Evolutionary conservation across 2,329 filamentous ascomycete genomes (phyloP).

Genomic region (Periconia digitata): DNA sequence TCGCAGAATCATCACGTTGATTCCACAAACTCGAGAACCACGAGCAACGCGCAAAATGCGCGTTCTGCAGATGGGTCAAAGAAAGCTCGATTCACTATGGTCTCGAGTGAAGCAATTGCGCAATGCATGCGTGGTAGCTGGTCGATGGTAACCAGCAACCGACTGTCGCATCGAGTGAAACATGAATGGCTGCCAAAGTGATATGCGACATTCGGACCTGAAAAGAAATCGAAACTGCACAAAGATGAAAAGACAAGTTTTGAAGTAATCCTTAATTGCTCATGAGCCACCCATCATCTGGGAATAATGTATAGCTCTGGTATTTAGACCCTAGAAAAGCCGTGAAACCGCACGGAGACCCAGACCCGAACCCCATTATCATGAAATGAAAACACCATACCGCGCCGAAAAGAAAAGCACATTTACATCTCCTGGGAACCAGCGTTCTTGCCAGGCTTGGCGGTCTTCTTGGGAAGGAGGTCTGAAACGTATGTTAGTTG

Average conservation of each 20-base stretch:
- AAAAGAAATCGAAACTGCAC: background rate
- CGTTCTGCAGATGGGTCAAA: no score
- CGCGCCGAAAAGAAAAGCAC: slow-evolving; percentile 46
- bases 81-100: no score
- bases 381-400: slow-evolving; percentile 60
- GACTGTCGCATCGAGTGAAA: no score
- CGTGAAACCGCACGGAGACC: slow-evolving; percentile 54
- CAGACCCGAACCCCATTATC: slow-evolving; percentile 73
- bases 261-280: slow-evolving; percentile 43
- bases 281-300: slow-evolving; percentile 49
- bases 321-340: slow-evolving; percentile 54
- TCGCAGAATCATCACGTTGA: no score
- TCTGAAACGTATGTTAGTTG: slow-evolving; percentile 62
- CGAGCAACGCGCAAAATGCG: no score
- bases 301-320: slow-evolving; percentile 65
- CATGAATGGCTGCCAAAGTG: background rate
- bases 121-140: no score
- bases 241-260: slow-evolving; percentile 12
- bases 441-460: slow-evolving; percentile 83
- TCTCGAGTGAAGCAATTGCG: no score
- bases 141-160: no score
- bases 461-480: slow-evolving; percentile 98
- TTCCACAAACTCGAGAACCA: no score
- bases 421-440: slow-evolving; percentile 91
- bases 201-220: background rate